Evolutionary conservation across 441 rosid genomes (phyloP).

Genomic region (Populus trichocarpa): DNA sequence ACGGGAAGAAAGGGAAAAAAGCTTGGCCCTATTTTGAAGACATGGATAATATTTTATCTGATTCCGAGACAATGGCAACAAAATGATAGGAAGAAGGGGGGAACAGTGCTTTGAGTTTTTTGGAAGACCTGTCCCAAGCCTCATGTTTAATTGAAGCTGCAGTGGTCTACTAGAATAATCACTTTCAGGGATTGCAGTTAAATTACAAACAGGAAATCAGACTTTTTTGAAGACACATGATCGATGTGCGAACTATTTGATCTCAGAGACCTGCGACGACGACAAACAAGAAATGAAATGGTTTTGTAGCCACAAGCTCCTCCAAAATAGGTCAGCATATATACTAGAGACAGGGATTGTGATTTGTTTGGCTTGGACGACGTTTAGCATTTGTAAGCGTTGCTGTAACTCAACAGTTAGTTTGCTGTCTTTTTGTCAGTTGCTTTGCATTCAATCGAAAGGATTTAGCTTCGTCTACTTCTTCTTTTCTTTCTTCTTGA

Average conservation of each 20-base stretch:
- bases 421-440: neutral
- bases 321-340: neutral
- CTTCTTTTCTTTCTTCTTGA: too few species aligned
- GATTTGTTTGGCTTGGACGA: neutral
- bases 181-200: neutral
- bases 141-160: neutral
- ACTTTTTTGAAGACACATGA: neutral
- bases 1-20: constrained; percentile 33
- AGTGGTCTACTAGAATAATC: neutral
- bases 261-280: constrained; percentile 2
- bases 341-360: neutral
- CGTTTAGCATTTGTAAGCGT: neutral
- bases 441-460: neutral
- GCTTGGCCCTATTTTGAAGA: constrained; percentile 80
- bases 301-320: constrained; percentile 13
- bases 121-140: neutral
- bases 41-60: constrained; percentile 57
- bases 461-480: neutral
- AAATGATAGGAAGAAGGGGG: constrained; percentile 23
- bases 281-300: neutral
- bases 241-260: constrained; percentile 2
- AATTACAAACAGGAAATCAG: neutral
- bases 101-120: neutral
- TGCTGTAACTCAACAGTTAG: neutral
- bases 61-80: too few species aligned